These are phyloP conservation scores for Akanthomyces uredinophilus DNA, from an alignment of 2,329 filamentous ascomycete genomes.

Conservation along the genomic window DNA sequence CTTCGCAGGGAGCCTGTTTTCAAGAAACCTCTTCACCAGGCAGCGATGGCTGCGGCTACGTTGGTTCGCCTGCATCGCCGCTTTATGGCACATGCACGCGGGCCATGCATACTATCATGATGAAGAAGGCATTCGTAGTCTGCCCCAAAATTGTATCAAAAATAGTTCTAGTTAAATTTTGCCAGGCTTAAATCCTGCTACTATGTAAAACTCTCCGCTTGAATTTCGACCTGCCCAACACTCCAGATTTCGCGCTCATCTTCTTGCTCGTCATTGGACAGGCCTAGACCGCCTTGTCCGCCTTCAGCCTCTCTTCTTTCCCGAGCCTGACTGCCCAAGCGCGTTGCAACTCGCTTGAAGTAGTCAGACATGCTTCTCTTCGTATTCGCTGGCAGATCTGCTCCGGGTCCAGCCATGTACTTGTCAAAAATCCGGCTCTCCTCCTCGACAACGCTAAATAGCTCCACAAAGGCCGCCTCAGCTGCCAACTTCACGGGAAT, in stretches of 20 bases:
- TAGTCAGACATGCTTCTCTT: slow-evolving; percentile 95
- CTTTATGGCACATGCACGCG: neutral
- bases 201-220: slow-evolving; percentile 52
- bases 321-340: slow-evolving; percentile 78
- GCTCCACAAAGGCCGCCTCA: slow-evolving; percentile 85
- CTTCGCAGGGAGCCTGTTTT: neutral
- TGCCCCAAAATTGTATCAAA: neutral
- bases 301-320: slow-evolving; percentile 91
- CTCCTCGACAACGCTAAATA: slow-evolving; percentile 86
- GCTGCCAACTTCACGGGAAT: slow-evolving; percentile 95
- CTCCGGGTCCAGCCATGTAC: slow-evolving; percentile 68
- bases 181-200: neutral
- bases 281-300: slow-evolving; percentile 75
- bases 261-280: slow-evolving; percentile 87
- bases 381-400: slow-evolving; percentile 61
- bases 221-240: slow-evolving; percentile 80
- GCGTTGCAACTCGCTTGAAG: slow-evolving; percentile 86
- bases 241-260: slow-evolving; percentile 96
- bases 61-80: neutral
- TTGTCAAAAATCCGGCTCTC: slow-evolving; percentile 85
- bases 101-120: neutral
- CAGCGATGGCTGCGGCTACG: neutral
- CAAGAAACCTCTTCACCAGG: too few relatives aligned
- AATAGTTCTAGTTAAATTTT: neutral
- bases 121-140: neutral